Evolutionary conservation across 495 filamentous ascomycete genomes (phyloP).

Genomic region (Penicillium robsamsonii): DNA sequence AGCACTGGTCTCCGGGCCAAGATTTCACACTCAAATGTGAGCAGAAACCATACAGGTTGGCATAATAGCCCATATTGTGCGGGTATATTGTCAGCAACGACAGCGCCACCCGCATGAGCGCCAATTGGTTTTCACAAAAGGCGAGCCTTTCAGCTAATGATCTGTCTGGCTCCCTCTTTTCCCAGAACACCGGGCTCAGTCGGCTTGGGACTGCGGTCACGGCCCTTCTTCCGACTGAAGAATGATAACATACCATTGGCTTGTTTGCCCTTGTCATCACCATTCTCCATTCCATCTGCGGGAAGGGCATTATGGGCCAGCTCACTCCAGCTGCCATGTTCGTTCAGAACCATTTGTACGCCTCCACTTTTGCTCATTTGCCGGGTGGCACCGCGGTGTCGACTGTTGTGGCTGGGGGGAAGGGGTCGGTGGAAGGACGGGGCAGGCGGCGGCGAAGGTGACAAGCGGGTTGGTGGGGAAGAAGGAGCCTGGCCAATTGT

Average conservation of each 20-base stretch:
- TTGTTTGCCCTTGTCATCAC: constrained; percentile 47
- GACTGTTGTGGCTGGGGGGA: constrained; percentile 26
- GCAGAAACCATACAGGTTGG: not conserved
- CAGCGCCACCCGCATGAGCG: not conserved
- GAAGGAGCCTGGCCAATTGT: constrained; percentile 24
- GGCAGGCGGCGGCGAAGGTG: constrained; percentile 31
- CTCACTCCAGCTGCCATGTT: constrained; percentile 84
- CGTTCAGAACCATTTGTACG: constrained; percentile 86
- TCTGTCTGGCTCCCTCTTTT: constrained; percentile 82
- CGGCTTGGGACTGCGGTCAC: constrained; percentile 89
- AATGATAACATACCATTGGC: constrained; percentile 83
- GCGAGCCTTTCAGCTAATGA: constrained; percentile 36
- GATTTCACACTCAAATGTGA: not conserved
- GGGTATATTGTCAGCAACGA: not conserved
- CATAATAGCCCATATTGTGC: not conserved
- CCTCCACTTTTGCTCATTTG: constrained; percentile 80
- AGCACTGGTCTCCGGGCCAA: not conserved
- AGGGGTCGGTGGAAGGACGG: constrained; percentile 39
- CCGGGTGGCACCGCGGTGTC: constrained; percentile 38
- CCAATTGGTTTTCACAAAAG: not conserved
- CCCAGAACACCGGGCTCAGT: constrained; percentile 91
- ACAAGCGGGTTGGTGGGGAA: constrained; percentile 23
- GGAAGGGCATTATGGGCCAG: constrained; percentile 77
- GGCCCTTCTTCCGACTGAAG: constrained; percentile 80
- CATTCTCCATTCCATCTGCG: constrained; percentile 54